A percentile compares a stretch with the other conserved stretches of the same genome.
Evolutionary conservation across 1,139 yeast species (phyloP).

Genomic region (Blastobotrys malaysiensis): DNA sequence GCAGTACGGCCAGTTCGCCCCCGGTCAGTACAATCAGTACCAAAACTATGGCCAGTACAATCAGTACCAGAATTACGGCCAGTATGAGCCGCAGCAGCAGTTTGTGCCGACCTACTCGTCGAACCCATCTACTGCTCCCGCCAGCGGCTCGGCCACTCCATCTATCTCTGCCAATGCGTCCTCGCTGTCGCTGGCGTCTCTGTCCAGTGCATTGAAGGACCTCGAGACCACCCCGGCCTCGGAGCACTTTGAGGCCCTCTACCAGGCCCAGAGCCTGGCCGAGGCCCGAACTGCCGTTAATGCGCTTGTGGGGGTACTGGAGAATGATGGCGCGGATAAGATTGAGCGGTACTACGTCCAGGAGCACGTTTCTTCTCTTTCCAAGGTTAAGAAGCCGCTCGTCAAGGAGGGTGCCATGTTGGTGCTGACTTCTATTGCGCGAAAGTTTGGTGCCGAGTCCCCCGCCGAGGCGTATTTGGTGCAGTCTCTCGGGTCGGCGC

Average conservation of each 20-base stretch:
- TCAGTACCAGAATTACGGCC: background rate
- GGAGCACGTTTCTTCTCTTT: slow-evolving; percentile 57
- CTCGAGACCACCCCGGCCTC: slow-evolving; percentile 66
- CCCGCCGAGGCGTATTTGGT: slow-evolving; percentile 64
- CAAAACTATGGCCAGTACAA: background rate
- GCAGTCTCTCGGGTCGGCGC: slow-evolving; percentile 48
- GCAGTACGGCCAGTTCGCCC: slow-evolving; percentile 1
- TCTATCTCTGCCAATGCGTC: slow-evolving; percentile 26
- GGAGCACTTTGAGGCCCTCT: slow-evolving; percentile 51
- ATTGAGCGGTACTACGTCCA: slow-evolving; percentile 61
- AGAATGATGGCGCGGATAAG: slow-evolving; percentile 43
- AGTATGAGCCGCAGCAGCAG: background rate
- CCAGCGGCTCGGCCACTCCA: slow-evolving; percentile 17
- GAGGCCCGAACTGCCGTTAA: slow-evolving; percentile 64
- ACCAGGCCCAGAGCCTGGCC: slow-evolving; percentile 51
- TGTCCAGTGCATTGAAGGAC: slow-evolving; percentile 66
- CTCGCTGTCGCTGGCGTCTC: slow-evolving; percentile 65
- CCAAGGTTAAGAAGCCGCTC: slow-evolving; percentile 68
- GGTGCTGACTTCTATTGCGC: slow-evolving; percentile 62
- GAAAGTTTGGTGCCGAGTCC: slow-evolving; percentile 58
- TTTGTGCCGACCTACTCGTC: slow-evolving; percentile 5
- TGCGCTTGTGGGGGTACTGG: slow-evolving; percentile 46
- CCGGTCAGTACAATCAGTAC: background rate
- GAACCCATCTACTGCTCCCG: slow-evolving; percentile 5
- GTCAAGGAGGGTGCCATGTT: slow-evolving; percentile 72